Evolutionary conservation across 768 basidiomycete genomes (phyloP).

Genomic region (Suillus subluteus): DNA sequence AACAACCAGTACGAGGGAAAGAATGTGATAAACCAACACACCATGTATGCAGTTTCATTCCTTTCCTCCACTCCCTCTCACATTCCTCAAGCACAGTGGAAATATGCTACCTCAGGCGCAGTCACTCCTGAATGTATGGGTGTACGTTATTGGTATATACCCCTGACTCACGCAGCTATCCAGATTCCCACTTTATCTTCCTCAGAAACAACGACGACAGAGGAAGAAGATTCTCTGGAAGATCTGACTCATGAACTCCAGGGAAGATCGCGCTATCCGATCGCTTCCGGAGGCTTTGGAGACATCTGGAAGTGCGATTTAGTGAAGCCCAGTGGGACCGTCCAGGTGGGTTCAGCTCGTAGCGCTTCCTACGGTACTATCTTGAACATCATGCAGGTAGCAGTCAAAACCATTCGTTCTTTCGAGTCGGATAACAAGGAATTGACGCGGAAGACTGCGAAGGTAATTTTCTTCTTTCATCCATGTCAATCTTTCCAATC

Average conservation of each 20-base stretch:
- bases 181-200: not conserved
- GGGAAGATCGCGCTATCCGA: not conserved
- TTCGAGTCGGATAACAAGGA: not conserved
- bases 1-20: slow-evolving; percentile 24
- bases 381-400: slow-evolving; percentile 1
- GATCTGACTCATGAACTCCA: not conserved
- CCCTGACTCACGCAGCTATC: not conserved
- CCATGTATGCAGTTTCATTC: not conserved
- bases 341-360: not conserved
- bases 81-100: not conserved
- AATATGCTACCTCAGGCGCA: not conserved
- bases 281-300: slow-evolving; percentile 19
- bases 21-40: not conserved
- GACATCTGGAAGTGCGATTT: slow-evolving; percentile 32
- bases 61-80: not conserved
- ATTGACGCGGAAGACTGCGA: not conserved
- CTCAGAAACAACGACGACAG: not conserved
- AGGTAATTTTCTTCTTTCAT: slow-evolving; percentile 10
- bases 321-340: not conserved
- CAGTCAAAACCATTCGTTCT: slow-evolving; percentile 9
- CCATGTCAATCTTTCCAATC: not conserved
- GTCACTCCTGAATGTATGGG: not conserved
- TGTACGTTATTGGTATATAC: not conserved
- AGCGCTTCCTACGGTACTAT: not conserved
- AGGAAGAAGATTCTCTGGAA: slow-evolving; percentile 1